Evolutionary conservation across 768 basidiomycete species (phyloP).

Genomic region (Naganishia friedmannii): DNA sequence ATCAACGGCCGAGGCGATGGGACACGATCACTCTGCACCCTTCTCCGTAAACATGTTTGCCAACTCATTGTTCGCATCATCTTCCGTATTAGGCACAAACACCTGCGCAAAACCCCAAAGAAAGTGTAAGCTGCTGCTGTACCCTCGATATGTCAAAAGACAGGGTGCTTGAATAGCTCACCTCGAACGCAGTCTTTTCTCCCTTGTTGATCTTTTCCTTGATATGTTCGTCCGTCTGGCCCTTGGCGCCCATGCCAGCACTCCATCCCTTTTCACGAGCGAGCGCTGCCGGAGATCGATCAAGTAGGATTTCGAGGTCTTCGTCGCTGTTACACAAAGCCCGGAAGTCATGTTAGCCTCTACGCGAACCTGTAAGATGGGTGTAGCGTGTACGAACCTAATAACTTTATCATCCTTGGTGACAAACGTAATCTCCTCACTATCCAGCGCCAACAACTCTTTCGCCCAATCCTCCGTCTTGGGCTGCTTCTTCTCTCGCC

Average conservation of each 20-base stretch:
- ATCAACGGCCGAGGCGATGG: background rate
- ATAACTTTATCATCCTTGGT: conserved; percentile 71
- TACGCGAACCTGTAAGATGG: background rate
- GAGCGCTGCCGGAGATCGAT: conserved; percentile 57
- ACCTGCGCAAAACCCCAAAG: background rate
- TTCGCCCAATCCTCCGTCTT: conserved; percentile 69
- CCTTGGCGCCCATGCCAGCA: conserved; percentile 37
- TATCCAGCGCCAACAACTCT: conserved; percentile 71
- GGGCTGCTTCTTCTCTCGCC: conserved; percentile 32
- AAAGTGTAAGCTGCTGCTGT: background rate
- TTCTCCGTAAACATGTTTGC: conserved; percentile 21
- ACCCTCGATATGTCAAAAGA: background rate
- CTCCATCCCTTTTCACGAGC: conserved; percentile 49
- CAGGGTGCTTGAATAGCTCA: conserved; percentile 29
- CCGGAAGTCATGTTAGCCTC: background rate
- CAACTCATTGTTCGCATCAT: conserved; percentile 16
- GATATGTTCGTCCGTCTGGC: conserved; percentile 6
- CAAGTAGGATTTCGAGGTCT: conserved; percentile 76
- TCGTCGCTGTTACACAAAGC: conserved; percentile 59
- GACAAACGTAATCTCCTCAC: conserved; percentile 85
- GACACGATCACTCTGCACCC: background rate
- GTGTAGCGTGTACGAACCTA: conserved; percentile 34
- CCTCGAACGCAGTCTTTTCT: conserved; percentile 33
- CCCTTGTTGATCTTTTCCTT: conserved; percentile 27
- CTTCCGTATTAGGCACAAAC: conserved; percentile 17